Evolutionary conservation across 768 basidiomycete species (phyloP).

Genomic region (Termitomyces sp.): DNA sequence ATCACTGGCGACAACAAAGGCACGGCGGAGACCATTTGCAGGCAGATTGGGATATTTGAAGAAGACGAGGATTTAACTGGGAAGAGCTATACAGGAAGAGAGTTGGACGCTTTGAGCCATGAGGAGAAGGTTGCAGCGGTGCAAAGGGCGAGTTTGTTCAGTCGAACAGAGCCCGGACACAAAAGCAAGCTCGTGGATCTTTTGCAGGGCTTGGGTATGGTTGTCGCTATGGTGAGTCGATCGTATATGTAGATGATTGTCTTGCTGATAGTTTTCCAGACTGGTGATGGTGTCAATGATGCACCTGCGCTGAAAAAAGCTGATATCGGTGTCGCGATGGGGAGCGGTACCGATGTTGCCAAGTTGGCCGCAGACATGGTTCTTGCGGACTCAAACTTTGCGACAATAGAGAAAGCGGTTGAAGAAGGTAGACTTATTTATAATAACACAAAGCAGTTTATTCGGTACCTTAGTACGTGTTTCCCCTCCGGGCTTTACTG

Average conservation of each 20-base stretch:
- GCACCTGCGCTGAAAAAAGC: slow-evolving; percentile 96
- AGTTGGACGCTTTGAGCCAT: slow-evolving; percentile 76
- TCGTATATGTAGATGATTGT: background rate
- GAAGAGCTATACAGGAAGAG: slow-evolving; percentile 93
- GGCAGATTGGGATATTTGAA: slow-evolving; percentile 91
- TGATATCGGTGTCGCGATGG: slow-evolving; percentile 98
- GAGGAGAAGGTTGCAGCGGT: slow-evolving; percentile 86
- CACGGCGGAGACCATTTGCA: slow-evolving; percentile 95
- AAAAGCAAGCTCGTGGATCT: slow-evolving; percentile 94
- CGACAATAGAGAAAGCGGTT: slow-evolving; percentile 93
- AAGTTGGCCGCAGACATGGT: slow-evolving; percentile 99
- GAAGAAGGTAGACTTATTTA: slow-evolving; percentile 98
- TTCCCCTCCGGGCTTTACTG: background rate
- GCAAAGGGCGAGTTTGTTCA: slow-evolving; percentile 84
- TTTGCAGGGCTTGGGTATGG: slow-evolving; percentile 84
- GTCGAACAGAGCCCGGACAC: slow-evolving; percentile 90
- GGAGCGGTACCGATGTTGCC: slow-evolving; percentile 97
- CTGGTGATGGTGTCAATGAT: slow-evolving; percentile 97
- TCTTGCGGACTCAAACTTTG: slow-evolving; percentile 94
- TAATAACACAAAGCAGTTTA: slow-evolving; percentile 99
- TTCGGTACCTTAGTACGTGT: slow-evolving; percentile 89
- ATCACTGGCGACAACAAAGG: slow-evolving; percentile 98
- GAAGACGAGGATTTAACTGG: slow-evolving; percentile 85
- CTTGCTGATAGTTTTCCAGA: slow-evolving; percentile 39
- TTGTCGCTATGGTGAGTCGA: slow-evolving; percentile 83